Evolutionary conservation across 306 rosid species (phyloP), one percentile per base, ranked within the genome.

Genomic region (Citrullus mucosospermus): DNA sequence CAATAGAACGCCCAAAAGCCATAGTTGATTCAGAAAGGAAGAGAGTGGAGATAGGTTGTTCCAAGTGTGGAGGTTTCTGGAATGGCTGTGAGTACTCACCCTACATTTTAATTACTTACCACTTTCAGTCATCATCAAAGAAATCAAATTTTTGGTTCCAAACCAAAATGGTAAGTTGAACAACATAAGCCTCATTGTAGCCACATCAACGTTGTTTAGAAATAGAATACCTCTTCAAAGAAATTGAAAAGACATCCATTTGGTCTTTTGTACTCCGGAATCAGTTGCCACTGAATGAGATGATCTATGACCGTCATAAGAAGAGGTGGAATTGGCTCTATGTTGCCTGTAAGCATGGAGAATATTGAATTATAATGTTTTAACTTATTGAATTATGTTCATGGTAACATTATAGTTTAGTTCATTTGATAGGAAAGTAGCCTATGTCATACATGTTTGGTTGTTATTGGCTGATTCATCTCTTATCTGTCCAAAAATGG

Each of bases 51-150:
- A 96, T 83, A 32, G 99, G 99, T 81, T 96, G 99, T 51, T 96
- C 99, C 91, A 96, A 85, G 82, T 96, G 99, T 9, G 99, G 99
- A 71, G 99, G 99, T 85, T 96, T 96, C 79, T 86, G 87, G 89
- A 96, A 96, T 82, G 99, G 99, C 86, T 96, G 99, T 66, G 99
- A 92, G 79, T 88, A 85, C 82, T 96, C 99, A 44, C 89, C 99
- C 98, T 93, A 71, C 57, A 75, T 7, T 11, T 9, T 11, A 48
- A 80, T 66, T 36, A 36, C 39, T 36, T 36, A 4, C 81, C 67
- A 59, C 10, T 56, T 56, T 9, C 66, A 75, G 18, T 6, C 36
- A 56, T 54, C 36, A 34, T 36, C 6, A 56, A 56, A 55, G 77
- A 28, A 72, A 70, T 28, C 56, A 46, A 70, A 68, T 8, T 20